Evolutionary conservation across 2,329 filamentous ascomycete genomes (phyloP).

Genomic region (Hansfordia pulvinata): DNA sequence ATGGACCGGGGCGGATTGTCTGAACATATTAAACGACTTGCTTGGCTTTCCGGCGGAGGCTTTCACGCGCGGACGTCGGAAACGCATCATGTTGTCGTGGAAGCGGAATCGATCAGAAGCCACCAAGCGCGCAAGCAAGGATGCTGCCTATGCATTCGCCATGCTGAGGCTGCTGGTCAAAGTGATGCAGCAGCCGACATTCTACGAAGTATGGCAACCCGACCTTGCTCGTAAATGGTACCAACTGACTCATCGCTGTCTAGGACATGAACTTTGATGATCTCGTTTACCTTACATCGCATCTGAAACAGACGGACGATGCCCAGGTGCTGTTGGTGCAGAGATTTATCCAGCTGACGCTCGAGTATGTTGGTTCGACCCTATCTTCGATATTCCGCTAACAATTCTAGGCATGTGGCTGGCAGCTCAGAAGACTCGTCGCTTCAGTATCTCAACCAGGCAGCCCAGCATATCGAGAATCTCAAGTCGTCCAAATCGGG

Average conservation of each 20-base stretch:
- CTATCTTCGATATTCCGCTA: slow-evolving; percentile 3
- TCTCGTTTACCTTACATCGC: slow-evolving; percentile 11
- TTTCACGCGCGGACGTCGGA: slow-evolving; percentile 16
- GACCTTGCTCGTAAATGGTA: background rate
- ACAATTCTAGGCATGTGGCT: slow-evolving; percentile 12
- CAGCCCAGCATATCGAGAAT: slow-evolving; percentile 9
- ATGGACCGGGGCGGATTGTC: slow-evolving; percentile 12
- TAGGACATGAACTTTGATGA: slow-evolving; percentile 17
- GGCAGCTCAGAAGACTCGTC: slow-evolving; percentile 10
- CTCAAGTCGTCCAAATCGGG: too few relatives aligned
- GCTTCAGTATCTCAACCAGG: slow-evolving; percentile 10
- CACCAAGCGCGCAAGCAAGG: slow-evolving; percentile 6
- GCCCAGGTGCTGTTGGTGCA: slow-evolving; percentile 8
- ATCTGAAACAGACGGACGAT: slow-evolving; percentile 5
- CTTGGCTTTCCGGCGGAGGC: slow-evolving; percentile 13
- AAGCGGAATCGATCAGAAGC: slow-evolving; percentile 12
- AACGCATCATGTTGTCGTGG: slow-evolving; percentile 17
- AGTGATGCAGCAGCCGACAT: slow-evolving; percentile 17
- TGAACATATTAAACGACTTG: slow-evolving; percentile 9
- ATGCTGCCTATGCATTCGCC: slow-evolving; percentile 9
- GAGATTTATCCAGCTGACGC: slow-evolving; percentile 12
- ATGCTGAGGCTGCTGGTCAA: slow-evolving; percentile 13
- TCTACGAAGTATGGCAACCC: slow-evolving; percentile 14
- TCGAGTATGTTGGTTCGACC: slow-evolving; percentile 10
- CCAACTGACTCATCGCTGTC: slow-evolving; percentile 3